Conservation (phyloP, 2,329 filamentous ascomycete genomes). For the Botryotinia narcissicola region DNA sequence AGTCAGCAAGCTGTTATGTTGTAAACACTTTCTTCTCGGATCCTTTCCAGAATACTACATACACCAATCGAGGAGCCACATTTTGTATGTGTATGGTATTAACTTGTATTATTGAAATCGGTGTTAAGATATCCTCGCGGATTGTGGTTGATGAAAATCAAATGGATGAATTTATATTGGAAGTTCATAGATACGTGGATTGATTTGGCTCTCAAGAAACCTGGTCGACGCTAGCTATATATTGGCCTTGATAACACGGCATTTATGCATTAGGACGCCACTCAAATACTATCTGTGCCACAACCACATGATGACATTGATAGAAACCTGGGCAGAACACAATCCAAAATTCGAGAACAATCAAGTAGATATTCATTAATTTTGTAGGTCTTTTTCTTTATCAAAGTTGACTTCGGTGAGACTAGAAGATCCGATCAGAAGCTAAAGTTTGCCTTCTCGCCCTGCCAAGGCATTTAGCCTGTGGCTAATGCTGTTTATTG, state of each 20-base stretch:
- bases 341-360: background rate
- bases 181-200: slow-evolving; percentile 23
- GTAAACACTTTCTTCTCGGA: slow-evolving; percentile 14
- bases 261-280: background rate
- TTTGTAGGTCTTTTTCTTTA: background rate
- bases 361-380: background rate
- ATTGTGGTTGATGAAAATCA: slow-evolving; percentile 15
- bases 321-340: background rate
- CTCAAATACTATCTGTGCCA: slow-evolving; percentile 3
- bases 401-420: background rate
- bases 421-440: background rate
- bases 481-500: background rate
- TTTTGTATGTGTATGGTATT: slow-evolving; percentile 41
- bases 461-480: background rate
- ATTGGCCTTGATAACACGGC: background rate
- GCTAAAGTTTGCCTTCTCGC: background rate
- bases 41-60: slow-evolving; percentile 44
- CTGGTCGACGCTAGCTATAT: slow-evolving; percentile 20
- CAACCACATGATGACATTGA: slow-evolving; percentile 7
- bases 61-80: slow-evolving; percentile 98
- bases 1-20: slow-evolving; percentile 36
- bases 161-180: slow-evolving; percentile 14
- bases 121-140: slow-evolving; percentile 11
- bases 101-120: slow-evolving; percentile 10
- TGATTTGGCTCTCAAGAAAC: slow-evolving; percentile 20